Percentiles rank a stretch among this genome's conserved stretches.
Conservation (phyloP, 495 filamentous ascomycete genomes). For the Neurospora sp. region DNA sequence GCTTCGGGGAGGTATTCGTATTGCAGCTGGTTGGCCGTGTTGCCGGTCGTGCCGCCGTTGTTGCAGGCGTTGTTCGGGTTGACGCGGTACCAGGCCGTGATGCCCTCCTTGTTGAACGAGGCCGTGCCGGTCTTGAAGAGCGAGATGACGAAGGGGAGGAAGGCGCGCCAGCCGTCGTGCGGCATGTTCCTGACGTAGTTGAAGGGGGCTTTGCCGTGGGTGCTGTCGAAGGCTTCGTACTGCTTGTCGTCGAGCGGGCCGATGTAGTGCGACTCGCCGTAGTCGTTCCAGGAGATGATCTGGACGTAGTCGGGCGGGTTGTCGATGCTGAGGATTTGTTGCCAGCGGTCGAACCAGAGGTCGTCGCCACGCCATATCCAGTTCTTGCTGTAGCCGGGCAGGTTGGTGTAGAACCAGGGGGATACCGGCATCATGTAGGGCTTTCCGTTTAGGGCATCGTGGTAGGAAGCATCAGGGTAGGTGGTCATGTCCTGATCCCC, state of each 20-base stretch:
- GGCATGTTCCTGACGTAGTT: constrained; percentile 26
- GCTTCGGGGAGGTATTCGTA: constrained; percentile 1
- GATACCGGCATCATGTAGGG: constrained; percentile 44
- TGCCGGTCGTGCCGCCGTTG: constrained; percentile 16
- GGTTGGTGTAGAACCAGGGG: constrained; percentile 58
- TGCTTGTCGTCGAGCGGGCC: background rate
- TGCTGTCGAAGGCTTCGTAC: background rate
- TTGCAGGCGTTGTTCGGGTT: constrained; percentile 19
- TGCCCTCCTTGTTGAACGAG: constrained; percentile 27
- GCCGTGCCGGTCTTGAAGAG: constrained; percentile 35
- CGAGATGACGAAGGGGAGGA: constrained; percentile 51
- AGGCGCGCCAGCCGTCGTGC: constrained; percentile 44
- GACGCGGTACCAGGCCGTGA: constrained; percentile 53
- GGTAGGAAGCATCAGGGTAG: constrained; percentile 10
- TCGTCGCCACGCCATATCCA: constrained; percentile 60
- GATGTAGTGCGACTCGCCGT: background rate
- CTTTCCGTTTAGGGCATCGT: constrained; percentile 19
- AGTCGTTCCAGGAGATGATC: constrained; percentile 8
- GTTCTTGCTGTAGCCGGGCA: constrained; percentile 55
- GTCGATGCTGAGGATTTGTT: background rate
- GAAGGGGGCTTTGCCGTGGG: background rate
- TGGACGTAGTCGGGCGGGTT: background rate
- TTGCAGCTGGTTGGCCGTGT: constrained; percentile 4
- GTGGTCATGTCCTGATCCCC: constrained; percentile 43
- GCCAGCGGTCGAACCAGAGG: constrained; percentile 40